Percentiles rank a stretch among this genome's conserved stretches.
These are phyloP conservation scores for Odontarrhena argentea DNA, from an alignment of 345 rosid genomes.

Conservation along the genomic window DNA sequence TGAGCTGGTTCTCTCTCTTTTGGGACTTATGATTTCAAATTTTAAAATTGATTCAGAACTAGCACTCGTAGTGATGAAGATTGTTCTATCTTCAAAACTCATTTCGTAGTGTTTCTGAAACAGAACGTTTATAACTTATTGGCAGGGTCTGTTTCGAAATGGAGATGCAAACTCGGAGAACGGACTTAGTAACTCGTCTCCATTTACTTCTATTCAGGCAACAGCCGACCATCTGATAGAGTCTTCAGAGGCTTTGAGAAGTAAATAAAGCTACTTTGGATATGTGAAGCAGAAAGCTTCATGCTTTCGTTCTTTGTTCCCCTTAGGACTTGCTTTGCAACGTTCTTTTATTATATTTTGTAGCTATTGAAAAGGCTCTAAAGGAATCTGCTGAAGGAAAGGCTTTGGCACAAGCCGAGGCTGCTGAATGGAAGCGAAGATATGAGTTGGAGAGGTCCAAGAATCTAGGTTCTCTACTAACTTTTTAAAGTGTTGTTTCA, in stretches of 20 bases:
- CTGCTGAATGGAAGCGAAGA: slow-evolving; percentile 97
- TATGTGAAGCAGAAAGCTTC: slow-evolving; percentile 15
- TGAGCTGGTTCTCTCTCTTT: neutral
- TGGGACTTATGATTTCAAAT: slow-evolving; percentile 21
- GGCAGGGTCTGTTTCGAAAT: slow-evolving; percentile 51
- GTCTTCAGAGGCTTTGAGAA: slow-evolving; percentile 93
- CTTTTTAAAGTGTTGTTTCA: neutral
- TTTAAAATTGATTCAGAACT: neutral
- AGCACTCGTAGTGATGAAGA: too few species aligned
- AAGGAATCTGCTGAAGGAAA: slow-evolving; percentile 96
- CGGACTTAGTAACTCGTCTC: slow-evolving; percentile 51
- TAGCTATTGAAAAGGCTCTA: slow-evolving; percentile 97
- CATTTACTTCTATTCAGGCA: slow-evolving; percentile 72
- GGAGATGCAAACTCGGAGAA: slow-evolving; percentile 62
- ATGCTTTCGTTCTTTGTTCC: neutral
- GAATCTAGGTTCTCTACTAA: slow-evolving; percentile 53
- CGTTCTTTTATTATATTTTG: slow-evolving; percentile 2
- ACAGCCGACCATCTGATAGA: slow-evolving; percentile 88
- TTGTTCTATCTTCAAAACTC: neutral
- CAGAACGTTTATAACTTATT: neutral
- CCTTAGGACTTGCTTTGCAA: neutral
- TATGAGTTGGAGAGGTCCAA: slow-evolving; percentile 78
- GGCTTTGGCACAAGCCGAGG: slow-evolving; percentile 97
- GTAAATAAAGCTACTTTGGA: slow-evolving; percentile 48
- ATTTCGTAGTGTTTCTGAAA: neutral